Evolutionary conservation across 345 rosid genomes (phyloP), one percentile per base, ranked within the genome.

Genomic region (Eucalyptus coolabah): DNA sequence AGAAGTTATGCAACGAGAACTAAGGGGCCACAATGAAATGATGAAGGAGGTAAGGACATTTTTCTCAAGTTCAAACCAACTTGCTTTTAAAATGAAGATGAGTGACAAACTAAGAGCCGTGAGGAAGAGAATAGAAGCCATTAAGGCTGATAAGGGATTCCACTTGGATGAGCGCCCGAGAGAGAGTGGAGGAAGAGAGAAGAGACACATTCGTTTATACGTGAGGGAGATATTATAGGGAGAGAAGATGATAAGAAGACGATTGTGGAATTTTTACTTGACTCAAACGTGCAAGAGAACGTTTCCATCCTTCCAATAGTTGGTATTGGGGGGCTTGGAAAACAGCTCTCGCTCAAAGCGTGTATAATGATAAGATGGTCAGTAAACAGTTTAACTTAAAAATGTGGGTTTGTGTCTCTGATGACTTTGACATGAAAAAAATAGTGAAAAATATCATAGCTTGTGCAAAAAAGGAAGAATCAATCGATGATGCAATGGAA

Each of bases 131-230:
- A 54, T 54, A 23, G 28, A 54, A 54, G 5, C 60, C 60, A 4
- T 53, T 19, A 0, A 3, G 0, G 9, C 9, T 3, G 0, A 1
- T 8, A 53, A 0, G 5, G 0, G 0, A 8, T 19, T 19, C 26
- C 0, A 3, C 0, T 53, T 53, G 59, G 4, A 53, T 0, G 1
- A 1, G 2, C 0, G 2, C 11, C 24, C 37, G 37, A 34, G 37
- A 34, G 9, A 53, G 59, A 59, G 23, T 1, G 4, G 50, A 32
- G 2, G 60, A 18, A 26, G 51, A 54, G 45, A 49, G 10, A 8
- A 56, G 40, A 28, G 26, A 30, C 65, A 0, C 60, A 91, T 87
- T 83, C 88, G 1, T 83, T 60, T 30, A 28, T 67, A 8, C 9
- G 1, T 1, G 21, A 67, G 18, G 51, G 5, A 9, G 51, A 9